A percentile compares a stretch with the other conserved stretches of the same genome.
Evolutionary conservation across 345 rosid genomes (phyloP).

Genomic region (Erucastrum elatum): DNA sequence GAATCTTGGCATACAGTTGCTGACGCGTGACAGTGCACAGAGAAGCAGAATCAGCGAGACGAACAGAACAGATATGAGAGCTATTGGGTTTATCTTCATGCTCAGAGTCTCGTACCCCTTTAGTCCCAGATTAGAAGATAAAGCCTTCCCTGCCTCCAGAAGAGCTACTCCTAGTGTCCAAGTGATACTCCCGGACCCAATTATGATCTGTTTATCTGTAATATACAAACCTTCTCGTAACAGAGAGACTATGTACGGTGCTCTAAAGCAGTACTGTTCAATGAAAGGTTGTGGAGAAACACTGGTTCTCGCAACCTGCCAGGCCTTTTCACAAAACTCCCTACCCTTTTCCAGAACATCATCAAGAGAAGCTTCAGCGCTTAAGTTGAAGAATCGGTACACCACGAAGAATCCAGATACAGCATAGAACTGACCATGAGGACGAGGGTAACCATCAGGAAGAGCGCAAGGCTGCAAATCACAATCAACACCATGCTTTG

Average conservation of each 20-base stretch:
- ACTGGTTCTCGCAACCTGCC: constrained; percentile 79
- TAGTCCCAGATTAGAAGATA: constrained; percentile 61
- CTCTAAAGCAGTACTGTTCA: constrained; percentile 98
- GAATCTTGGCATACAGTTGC: constrained; percentile 69
- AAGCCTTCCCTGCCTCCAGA: constrained; percentile 78
- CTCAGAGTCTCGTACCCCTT: constrained; percentile 59
- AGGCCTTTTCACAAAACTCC: constrained; percentile 75
- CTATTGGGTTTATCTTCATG: constrained; percentile 66
- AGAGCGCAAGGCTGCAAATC: constrained; percentile 94
- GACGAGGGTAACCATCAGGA: constrained; percentile 69
- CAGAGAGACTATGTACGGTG: constrained; percentile 79
- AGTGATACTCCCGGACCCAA: constrained; percentile 96
- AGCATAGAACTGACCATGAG: constrained; percentile 86
- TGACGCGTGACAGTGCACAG: constrained; percentile 70
- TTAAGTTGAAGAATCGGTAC: constrained; percentile 78
- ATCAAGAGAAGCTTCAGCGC: constrained; percentile 82
- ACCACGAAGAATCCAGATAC: constrained; percentile 96
- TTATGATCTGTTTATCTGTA: constrained; percentile 63
- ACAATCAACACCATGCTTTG: constrained; percentile 70
- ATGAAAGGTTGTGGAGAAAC: constrained; percentile 95
- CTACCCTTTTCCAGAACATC: constrained; percentile 89
- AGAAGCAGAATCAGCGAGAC: constrained; percentile 68
- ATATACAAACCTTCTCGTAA: constrained; percentile 93
- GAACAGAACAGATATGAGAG: constrained; percentile 56
- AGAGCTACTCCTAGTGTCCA: constrained; percentile 98